Evolutionary conservation across 2,329 filamentous ascomycete genomes (phyloP).

Genomic region (Fusarium pininemorale): DNA sequence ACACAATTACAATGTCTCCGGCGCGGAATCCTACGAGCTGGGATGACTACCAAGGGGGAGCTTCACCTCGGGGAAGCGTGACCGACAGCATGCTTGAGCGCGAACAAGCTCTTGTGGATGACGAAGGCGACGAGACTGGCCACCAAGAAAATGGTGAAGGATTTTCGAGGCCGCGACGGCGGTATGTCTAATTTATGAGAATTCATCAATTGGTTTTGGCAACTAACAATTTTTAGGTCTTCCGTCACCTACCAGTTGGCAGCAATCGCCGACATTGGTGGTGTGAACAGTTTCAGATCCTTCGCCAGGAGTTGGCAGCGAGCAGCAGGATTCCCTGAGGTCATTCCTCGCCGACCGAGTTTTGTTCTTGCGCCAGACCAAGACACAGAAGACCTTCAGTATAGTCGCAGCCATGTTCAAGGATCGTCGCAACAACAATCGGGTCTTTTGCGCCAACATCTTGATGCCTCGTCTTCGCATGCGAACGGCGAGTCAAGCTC

Average conservation of each 20-base stretch:
- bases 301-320: slow-evolving; percentile 94
- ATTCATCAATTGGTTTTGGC: not conserved
- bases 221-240: slow-evolving; percentile 53
- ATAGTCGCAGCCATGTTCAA: slow-evolving; percentile 54
- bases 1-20: slow-evolving; percentile 40
- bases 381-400: slow-evolving; percentile 48
- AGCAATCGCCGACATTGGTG: slow-evolving; percentile 76
- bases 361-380: slow-evolving; percentile 72
- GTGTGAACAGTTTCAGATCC: slow-evolving; percentile 92
- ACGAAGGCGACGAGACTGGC: slow-evolving; percentile 48
- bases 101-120: slow-evolving; percentile 57
- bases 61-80: slow-evolving; percentile 55
- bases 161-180: slow-evolving; percentile 46
- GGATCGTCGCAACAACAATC: slow-evolving; percentile 46
- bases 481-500: slow-evolving; percentile 37
- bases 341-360: slow-evolving; percentile 80
- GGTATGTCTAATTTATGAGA: slow-evolving; percentile 27
- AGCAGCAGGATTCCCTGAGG: slow-evolving; percentile 87
- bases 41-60: slow-evolving; percentile 57
- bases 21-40: slow-evolving; percentile 54
- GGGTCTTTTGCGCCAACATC: slow-evolving; percentile 63
- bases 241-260: slow-evolving; percentile 67
- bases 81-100: slow-evolving; percentile 55
- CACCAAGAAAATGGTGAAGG: slow-evolving; percentile 40
- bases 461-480: slow-evolving; percentile 51